Evolutionary conservation across 164 flowering plant species (phyloP).

Genomic region (Cinnamomum micranthum): DNA sequence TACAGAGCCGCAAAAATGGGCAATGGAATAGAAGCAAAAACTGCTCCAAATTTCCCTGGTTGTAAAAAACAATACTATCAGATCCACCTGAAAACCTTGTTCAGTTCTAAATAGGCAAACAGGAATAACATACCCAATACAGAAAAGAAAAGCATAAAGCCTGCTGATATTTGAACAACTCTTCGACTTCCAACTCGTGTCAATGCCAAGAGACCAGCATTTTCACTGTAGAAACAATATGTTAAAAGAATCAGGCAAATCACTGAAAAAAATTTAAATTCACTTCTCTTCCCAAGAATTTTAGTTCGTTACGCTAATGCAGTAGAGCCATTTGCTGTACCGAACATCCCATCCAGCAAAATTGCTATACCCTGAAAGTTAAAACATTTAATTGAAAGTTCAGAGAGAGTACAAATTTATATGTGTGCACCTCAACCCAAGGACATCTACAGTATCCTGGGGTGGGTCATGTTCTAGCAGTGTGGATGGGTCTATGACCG

Average conservation of each 20-base stretch:
- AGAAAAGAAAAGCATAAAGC: conserved; percentile 75
- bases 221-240: conserved; percentile 44
- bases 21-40: conserved; percentile 28
- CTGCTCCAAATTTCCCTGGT: conserved; percentile 29
- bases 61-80: neutral
- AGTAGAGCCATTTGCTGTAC: conserved; percentile 67
- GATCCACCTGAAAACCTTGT: neutral
- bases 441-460: neutral
- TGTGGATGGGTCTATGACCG: no score
- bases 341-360: conserved; percentile 68
- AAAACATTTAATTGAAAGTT: conserved; percentile 1
- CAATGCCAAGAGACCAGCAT: conserved; percentile 71
- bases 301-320: conserved; percentile 70
- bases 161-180: conserved; percentile 62
- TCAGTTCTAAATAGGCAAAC: neutral
- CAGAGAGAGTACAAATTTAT: neutral
- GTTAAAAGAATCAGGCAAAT: neutral
- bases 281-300: neutral
- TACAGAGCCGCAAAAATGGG: conserved; percentile 34
- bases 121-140: conserved; percentile 42
- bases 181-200: conserved; percentile 78
- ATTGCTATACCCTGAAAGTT: conserved; percentile 68
- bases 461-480: no score
- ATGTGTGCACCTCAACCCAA: neutral
- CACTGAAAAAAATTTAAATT: neutral